Evolutionary conservation across 1,284 basidiomycete species (phyloP), one percentile per base, ranked within the genome.

Genomic region (Microbotryum lychnidis-dioicae): DNA sequence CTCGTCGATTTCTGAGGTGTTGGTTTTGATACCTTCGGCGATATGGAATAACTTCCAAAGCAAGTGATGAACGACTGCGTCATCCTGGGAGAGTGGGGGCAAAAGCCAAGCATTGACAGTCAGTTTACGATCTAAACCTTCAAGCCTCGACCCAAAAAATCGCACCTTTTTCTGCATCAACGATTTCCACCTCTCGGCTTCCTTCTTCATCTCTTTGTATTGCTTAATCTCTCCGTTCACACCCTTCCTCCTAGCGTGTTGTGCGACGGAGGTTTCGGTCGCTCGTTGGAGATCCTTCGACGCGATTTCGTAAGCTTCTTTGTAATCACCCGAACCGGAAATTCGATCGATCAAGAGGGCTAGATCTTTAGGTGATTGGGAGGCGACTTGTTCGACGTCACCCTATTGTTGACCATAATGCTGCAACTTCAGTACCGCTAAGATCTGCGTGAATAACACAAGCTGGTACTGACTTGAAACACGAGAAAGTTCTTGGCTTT

Each of bases 401-500:
- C 96, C 96, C 76, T 68, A 44, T 20, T 27, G 2, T 25, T 25
- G 25, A 25, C 25, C n/a, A 23, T 23, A 23, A 23, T 23, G 10
- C 5, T 27, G 27, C 27, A 4, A 6, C 27, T 5, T 27, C 27
- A 27, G 27, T 5, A 27, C 27, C 27, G 27, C 27, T 27, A 27
- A 27, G 27, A 27, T 27, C 27, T 3, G 27, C 27, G 27, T 6
- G 27, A 27, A 27, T 27, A 27, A 6, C 5, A 60, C 21, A 14
- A 31, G 23, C 16, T 29, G 33, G n/a, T 14, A 57, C 60, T 50
- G 44, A 67, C 68, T 69, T 97, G 92, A 78, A 99, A 99, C n/a
- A 98, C 96, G 58, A 98, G 85, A 73, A 98, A 98, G 79, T 98
- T 98, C 79, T 97, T 97, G 23, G 96, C 96, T 77, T 97, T 97